Evolutionary conservation across 371 early-diverging fungal genomes (phyloP), one percentile per base, ranked within the genome.

Genomic region (Mortierella sp.): DNA sequence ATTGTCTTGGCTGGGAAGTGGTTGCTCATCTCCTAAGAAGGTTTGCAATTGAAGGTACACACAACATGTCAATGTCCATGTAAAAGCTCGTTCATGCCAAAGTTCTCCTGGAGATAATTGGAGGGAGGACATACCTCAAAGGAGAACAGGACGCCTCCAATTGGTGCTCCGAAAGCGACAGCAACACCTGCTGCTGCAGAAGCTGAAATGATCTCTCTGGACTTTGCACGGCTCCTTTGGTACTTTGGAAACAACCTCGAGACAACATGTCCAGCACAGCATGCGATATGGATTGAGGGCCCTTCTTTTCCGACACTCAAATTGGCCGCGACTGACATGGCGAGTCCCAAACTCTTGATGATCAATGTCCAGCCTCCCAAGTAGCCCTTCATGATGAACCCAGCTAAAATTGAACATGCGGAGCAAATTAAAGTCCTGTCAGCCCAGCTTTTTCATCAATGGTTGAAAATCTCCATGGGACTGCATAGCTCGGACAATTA

Each of bases 231-330:
- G 84, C 96, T 97, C 72, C 93, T 91, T 68, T 95, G 94, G 81
- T 94, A 97, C 82, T 97, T 97, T 6, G 89, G 87, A 84, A 97
- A 97, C 58, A 95, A 75, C 2, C 97, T 89, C 56, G 95, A 93
- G 14, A 95, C 90, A 6, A 97, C 92, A 87, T 97, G 98, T 43
- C 98, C 98, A 12, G 97, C 90, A 75, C 97, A 97, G 80, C 97
- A 96, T 4, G 97, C 94, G 79, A 99, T 93, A 86, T 98, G 98
- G 49, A 99, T 98, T 55, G 98, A 94, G 0, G 99, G 99, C 0
- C 98, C 99, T 91, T 99, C 98, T 86, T 97, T 97, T 48, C 99
- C 99, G 11, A 96, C 88, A 60, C 91, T 94, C 65, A 99, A 82
- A 1, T 97, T 97, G 7, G 97, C 94, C 0, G 96, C 93, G 11